Evolutionary conservation across 2,329 filamentous ascomycete species (phyloP).

Genomic region (Dryadomyces quercus-mongolicae): DNA sequence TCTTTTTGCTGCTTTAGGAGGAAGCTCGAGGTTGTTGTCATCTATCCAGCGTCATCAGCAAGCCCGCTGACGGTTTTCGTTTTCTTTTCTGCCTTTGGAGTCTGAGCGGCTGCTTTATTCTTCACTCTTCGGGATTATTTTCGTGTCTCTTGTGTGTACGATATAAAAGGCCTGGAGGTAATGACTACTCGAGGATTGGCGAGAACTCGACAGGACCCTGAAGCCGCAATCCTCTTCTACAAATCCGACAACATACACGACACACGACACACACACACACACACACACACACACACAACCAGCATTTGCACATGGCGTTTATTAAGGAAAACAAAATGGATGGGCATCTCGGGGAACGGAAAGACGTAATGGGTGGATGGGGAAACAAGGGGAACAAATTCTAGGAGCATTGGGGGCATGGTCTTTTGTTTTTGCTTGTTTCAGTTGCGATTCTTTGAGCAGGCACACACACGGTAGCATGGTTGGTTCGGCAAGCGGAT

Average conservation of each 20-base stretch:
- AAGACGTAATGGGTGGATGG: background rate
- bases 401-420: background rate
- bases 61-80: conserved; percentile 2
- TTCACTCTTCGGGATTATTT: background rate
- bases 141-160: background rate
- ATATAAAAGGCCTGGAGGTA: background rate
- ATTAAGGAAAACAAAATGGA: background rate
- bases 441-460: background rate
- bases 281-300: background rate
- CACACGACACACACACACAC: background rate
- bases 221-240: too few species aligned
- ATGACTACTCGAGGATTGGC: background rate
- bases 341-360: background rate
- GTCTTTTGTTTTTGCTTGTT: background rate
- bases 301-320: background rate
- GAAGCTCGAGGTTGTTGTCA: conserved; percentile 10
- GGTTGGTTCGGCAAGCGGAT: background rate
- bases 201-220: background rate
- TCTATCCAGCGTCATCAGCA: conserved; percentile 9
- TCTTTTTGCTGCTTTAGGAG: conserved; percentile 10
- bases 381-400: background rate
- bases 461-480: background rate
- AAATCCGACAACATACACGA: background rate
- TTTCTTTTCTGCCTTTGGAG: background rate
- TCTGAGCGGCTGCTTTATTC: conserved; percentile 1